Conservation (phyloP, 345 rosid species). For the Eucalyptus pauciflora region DNA sequence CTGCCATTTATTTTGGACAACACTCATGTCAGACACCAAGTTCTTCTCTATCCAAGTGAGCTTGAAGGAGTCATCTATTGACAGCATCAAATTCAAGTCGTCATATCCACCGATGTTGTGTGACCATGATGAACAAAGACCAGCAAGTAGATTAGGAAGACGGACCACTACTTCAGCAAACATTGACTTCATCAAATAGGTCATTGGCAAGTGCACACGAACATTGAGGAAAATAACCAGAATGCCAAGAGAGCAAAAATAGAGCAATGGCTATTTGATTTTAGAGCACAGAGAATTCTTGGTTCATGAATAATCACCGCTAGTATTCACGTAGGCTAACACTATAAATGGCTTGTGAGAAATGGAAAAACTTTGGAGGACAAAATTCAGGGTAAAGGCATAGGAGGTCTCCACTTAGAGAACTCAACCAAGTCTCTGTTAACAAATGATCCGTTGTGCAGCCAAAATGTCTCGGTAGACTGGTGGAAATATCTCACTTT, state of each 20-base stretch:
- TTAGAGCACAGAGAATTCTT: neutral
- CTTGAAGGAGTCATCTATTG: neutral
- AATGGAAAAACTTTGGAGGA: neutral
- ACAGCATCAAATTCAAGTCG: neutral
- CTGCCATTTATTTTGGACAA: neutral
- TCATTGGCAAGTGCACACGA: neutral
- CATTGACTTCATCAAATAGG: neutral
- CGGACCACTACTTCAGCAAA: neutral
- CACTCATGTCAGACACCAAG: neutral
- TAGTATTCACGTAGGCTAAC: neutral
- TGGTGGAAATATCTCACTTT: slow-evolving; percentile 88
- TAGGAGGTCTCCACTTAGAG: slow-evolving; percentile 67
- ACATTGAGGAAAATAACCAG: neutral
- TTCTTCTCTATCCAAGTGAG: neutral
- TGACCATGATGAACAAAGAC: neutral
- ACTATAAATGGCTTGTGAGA: neutral
- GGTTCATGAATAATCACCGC: neutral
- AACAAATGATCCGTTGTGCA: slow-evolving; percentile 67
- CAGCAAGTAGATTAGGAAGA: neutral
- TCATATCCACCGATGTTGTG: neutral
- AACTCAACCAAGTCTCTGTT: slow-evolving; percentile 61
- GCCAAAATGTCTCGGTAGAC: slow-evolving; percentile 91
- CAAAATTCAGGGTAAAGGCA: slow-evolving; percentile 49
- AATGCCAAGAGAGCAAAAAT: neutral
- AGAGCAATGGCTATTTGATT: neutral